Base-by-base conservation (phyloP, 1,284 basidiomycete genomes). In the Boletus calvinii region DNA sequence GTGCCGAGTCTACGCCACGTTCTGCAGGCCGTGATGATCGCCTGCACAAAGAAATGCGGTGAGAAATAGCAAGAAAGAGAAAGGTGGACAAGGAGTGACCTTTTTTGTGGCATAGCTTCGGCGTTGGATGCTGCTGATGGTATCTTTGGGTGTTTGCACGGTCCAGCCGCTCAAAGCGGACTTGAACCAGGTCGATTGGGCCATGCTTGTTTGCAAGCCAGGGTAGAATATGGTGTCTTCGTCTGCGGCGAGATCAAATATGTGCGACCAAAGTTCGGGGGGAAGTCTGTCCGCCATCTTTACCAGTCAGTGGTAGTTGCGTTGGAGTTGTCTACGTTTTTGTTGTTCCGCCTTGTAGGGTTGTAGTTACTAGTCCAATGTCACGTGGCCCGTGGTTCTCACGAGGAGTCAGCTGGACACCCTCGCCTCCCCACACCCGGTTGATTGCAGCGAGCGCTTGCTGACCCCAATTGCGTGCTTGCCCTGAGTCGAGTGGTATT, bases 201-300 rank as follows among this genome's bases (percentile, higher is more conserved):
- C 77, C 74, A 87, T 77, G 52, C 72, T 71, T 0, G 79, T 82
- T 2, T 83, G 83, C 6, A 86, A 63, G 0, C 75, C 74, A 48
- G 76, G 74, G 54, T 79, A 77, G 57, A 84, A 80, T 30, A 88
- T 75, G 12, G 78, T 69, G 57, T 84, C 81, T 62, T 87, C 85
- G 46, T 85, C 82, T 10, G 81, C 77, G 1, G 85, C 84, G 32
- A 83, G 72, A 60, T 84, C 77, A 58, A 89, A 88, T 17, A 89
- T 85, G 46, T 79, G 71, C 1, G 77, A 76, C 80, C 82, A 83
- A 6, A 90, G 71, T 70, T 90, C 87, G 13, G 78, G 74, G 12
- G 87, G 87, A 4, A 90, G 74, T 44, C 74, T 55, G 1, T 68
- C 54, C 0, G 66, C 65, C 65, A 67, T 67, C 1, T 46, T 34